A percentile compares a stretch with the other conserved stretches of the same genome.
Evolutionary conservation across 2,329 filamentous ascomycete species (phyloP).

Genomic region (Fusarium gaditjirri): DNA sequence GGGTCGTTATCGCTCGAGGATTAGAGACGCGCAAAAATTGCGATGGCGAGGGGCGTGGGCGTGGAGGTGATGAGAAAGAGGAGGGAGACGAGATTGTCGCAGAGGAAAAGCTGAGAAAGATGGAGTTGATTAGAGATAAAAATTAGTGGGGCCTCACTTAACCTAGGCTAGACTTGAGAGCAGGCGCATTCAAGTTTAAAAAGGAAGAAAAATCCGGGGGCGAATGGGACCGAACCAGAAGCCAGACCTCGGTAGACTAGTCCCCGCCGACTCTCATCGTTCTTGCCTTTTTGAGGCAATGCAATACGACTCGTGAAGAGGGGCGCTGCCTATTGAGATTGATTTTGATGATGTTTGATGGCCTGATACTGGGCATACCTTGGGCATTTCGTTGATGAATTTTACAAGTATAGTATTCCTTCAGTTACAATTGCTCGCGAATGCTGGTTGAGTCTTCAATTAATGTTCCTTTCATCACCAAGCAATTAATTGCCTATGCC

Average conservation of each 20-base stretch:
- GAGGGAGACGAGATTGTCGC: slow-evolving; percentile 9
- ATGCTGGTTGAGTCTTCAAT: neutral
- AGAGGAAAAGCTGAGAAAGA: slow-evolving; percentile 28
- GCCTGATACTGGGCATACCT: neutral
- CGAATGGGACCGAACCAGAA: slow-evolving; percentile 32
- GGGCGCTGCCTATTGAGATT: neutral
- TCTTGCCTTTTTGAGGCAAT: slow-evolving; percentile 23
- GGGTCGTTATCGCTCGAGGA: neutral
- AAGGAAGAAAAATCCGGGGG: slow-evolving; percentile 46
- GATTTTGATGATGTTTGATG: neutral
- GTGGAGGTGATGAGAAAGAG: slow-evolving; percentile 2
- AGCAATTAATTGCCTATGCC: neutral
- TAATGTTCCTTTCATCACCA: neutral
- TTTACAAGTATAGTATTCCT: neutral
- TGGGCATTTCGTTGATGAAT: neutral
- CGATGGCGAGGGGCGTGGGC: slow-evolving; percentile 12
- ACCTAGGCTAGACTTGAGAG: slow-evolving; percentile 10
- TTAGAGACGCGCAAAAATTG: neutral
- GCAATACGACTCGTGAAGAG: slow-evolving; percentile 1
- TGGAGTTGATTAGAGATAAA: slow-evolving; percentile 31
- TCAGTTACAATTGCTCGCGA: neutral
- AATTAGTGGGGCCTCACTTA: slow-evolving; percentile 25
- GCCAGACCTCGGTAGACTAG: slow-evolving; percentile 40
- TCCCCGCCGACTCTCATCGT: slow-evolving; percentile 12
- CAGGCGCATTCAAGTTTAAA: slow-evolving; percentile 21